A percentile compares a stretch with the other conserved stretches of the same genome.
Evolutionary conservation across 352 stramenopile species (phyloP).

Genomic region (Pythium aquatile): DNA sequence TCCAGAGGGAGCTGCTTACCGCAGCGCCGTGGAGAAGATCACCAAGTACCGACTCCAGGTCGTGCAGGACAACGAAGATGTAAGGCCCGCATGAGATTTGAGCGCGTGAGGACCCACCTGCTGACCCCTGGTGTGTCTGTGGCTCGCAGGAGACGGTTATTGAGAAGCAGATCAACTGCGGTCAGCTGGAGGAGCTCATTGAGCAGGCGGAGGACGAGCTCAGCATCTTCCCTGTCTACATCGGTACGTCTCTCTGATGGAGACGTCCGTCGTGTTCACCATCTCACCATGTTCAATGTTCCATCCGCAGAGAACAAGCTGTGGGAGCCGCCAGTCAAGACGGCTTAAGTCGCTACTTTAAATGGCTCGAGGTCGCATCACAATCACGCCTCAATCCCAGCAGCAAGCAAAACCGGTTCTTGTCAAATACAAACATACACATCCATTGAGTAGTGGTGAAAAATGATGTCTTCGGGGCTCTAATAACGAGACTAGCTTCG

Average conservation of each 20-base stretch:
- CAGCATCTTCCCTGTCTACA: conserved; percentile 81
- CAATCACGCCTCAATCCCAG: background rate
- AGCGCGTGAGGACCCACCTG: background rate
- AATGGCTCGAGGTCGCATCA: background rate
- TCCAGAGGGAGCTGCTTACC: conserved; percentile 64
- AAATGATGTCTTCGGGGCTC: conserved; percentile 4
- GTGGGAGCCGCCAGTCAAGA: conserved; percentile 73
- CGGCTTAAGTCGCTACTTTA: conserved; percentile 27
- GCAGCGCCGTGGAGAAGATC: conserved; percentile 78
- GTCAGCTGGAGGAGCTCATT: conserved; percentile 87
- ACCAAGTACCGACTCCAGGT: conserved; percentile 85
- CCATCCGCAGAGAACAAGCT: conserved; percentile 70
- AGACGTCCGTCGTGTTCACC: background rate
- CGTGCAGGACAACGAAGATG: conserved; percentile 67
- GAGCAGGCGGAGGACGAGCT: conserved; percentile 86
- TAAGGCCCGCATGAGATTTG: conserved; percentile 24
- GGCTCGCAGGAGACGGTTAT: conserved; percentile 63
- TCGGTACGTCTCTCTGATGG: conserved; percentile 43
- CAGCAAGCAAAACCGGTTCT: background rate
- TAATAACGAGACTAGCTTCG: conserved; percentile 51
- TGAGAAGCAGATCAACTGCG: conserved; percentile 86
- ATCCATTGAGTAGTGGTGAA: conserved; percentile 12
- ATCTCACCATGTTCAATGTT: background rate
- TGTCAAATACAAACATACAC: conserved; percentile 26
- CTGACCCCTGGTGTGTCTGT: background rate